Percentiles rank a stretch among this genome's conserved stretches.
These are phyloP conservation scores for Cladophialophora psammophila DNA, from an alignment of 2,329 filamentous ascomycete genomes.

Conservation along the genomic window DNA sequence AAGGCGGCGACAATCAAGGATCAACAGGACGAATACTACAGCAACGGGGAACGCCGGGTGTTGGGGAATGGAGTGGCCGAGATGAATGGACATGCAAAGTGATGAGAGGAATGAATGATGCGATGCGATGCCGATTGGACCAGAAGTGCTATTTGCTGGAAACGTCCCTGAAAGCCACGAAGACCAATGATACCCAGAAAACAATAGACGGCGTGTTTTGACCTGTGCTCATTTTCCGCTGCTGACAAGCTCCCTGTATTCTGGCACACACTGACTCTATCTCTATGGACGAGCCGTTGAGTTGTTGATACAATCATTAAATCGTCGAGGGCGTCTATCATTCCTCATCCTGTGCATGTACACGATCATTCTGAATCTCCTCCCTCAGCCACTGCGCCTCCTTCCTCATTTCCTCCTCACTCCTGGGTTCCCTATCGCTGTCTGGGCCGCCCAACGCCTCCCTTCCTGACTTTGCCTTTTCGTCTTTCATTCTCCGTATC, in stretches of 20 bases:
- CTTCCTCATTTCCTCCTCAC: conserved; percentile 75
- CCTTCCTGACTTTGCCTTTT: conserved; percentile 43
- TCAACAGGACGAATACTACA: conserved; percentile 41
- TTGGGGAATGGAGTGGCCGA: conserved; percentile 19
- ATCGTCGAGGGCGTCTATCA: conserved; percentile 5
- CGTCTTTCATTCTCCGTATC: conserved; percentile 43
- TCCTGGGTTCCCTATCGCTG: conserved; percentile 75
- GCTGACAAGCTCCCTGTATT: not conserved
- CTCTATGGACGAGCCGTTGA: not conserved
- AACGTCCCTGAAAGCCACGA: not conserved
- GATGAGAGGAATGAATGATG: conserved; percentile 2
- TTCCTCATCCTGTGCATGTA: conserved; percentile 23
- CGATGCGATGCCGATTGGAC: conserved; percentile 8
- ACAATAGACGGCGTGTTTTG: conserved; percentile 15
- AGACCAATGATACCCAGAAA: conserved; percentile 25
- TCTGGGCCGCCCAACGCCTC: conserved; percentile 66
- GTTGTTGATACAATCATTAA: not conserved
- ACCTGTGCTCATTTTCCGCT: not conserved
- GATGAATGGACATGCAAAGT: conserved; percentile 19
- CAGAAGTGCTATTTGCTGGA: conserved; percentile 8
- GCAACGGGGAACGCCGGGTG: conserved; percentile 28
- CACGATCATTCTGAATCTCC: conserved; percentile 58
- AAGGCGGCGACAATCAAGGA: conserved; percentile 35
- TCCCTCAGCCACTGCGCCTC: conserved; percentile 75
- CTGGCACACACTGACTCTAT: not conserved